Evolutionary conservation across 495 filamentous ascomycete species (phyloP), one percentile per base, ranked within the genome.

Genomic region (Penicillium herquei): DNA sequence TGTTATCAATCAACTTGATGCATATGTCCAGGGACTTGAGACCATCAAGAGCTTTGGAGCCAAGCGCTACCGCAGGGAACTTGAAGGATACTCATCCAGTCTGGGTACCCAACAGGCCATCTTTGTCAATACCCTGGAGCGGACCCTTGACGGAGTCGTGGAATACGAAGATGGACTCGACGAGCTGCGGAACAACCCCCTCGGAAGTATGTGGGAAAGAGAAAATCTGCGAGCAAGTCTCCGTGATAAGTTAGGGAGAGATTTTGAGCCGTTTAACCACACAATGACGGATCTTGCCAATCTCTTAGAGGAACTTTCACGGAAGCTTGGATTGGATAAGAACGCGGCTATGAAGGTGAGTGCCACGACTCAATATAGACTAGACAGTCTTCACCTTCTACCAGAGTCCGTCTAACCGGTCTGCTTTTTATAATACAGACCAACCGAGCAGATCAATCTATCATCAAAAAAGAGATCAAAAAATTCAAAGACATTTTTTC

Each of bases 1-100:
- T 12, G 14, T 69, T 7, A 14, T 72, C 41, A 55, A 54, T 40
- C 65, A 66, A 7, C 16, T 72, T 1, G 64, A 66, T 46, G 52
- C 56, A 35, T 72, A 66, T 40, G 60, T 54, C 0, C 55, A 57
- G 13, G 65, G 67, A 7, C 37, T 68, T 1, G 56, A 63, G 18
- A 66, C 55, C 1, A 16, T 67, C 11, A 60, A 59, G 14, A 21
- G 17, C 10, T 59, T 65, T 8, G 11, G 46, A 34, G 11, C 46
- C 8, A 46, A 48, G 37, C 50, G 55, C 7, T 70, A 64, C 58
- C 62, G 58, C 12, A 31, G 51, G 8, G 52, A 68, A 42, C 31
- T 69, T 13, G 51, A 59, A 13, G 48, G 41, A 2, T 64, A 64
- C 17, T 40, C 49, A 10, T 34, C 40, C 3, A 49, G 44, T n/a